Conservation (phyloP, 768 basidiomycete species). For the Amanita pseudoporphyria region DNA sequence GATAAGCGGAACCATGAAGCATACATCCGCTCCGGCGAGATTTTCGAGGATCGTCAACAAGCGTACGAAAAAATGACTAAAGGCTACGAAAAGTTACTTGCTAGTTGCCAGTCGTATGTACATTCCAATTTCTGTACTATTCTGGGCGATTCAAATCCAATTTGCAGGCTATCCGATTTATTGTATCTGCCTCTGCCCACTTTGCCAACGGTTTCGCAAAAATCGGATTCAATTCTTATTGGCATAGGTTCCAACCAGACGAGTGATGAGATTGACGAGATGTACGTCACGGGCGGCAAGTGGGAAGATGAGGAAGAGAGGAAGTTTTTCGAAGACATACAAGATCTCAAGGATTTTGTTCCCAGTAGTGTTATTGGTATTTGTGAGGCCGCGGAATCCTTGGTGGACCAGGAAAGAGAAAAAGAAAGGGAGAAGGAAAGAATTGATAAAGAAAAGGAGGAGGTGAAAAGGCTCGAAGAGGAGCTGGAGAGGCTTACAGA, state of each 20-base stretch:
- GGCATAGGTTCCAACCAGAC: slow-evolving; percentile 34
- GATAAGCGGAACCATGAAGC: slow-evolving; percentile 97
- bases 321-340: slow-evolving; percentile 86
- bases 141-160: slow-evolving; percentile 6
- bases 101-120: slow-evolving; percentile 79
- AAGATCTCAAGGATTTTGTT: slow-evolving; percentile 87
- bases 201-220: slow-evolving; percentile 76
- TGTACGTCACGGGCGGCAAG: slow-evolving; percentile 56
- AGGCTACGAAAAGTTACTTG: slow-evolving; percentile 83
- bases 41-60: slow-evolving; percentile 98
- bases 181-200: slow-evolving; percentile 72
- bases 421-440: slow-evolving; percentile 42
- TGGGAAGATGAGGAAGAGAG: slow-evolving; percentile 99
- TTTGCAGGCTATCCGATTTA: slow-evolving; percentile 79
- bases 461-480: slow-evolving; percentile 67
- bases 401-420: slow-evolving; percentile 33
- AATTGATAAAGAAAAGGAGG: slow-evolving; percentile 52
- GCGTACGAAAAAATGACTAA: slow-evolving; percentile 99
- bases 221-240: slow-evolving; percentile 74
- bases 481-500: slow-evolving; percentile 57
- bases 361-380: slow-evolving; percentile 83
- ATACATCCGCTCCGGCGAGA: slow-evolving; percentile 97
- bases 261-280: slow-evolving; percentile 50
- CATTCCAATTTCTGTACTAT: not conserved
- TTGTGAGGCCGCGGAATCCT: slow-evolving; percentile 26